Evolutionary conservation across 2,329 filamentous ascomycete species (phyloP).

Genomic region (Claviceps pazoutovae): DNA sequence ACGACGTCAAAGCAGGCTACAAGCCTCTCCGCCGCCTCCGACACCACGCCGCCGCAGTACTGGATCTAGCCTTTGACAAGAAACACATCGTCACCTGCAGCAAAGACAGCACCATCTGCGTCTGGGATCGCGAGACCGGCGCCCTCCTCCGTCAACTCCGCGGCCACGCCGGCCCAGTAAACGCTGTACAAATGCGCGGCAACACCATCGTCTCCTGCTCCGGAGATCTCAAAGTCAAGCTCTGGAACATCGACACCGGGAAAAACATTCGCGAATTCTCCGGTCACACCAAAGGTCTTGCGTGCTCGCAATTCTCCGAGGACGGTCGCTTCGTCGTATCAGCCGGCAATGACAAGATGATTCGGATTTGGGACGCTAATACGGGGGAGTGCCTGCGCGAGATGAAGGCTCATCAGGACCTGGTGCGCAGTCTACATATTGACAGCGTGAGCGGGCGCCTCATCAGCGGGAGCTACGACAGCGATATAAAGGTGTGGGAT

Average conservation of each 20-base stretch:
- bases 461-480: slow-evolving; percentile 86
- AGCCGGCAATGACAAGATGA: slow-evolving; percentile 88
- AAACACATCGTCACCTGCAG: slow-evolving; percentile 92
- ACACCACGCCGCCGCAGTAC: slow-evolving; percentile 73
- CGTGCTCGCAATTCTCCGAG: slow-evolving; percentile 90
- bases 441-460: slow-evolving; percentile 77
- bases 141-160: slow-evolving; percentile 61
- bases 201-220: slow-evolving; percentile 88
- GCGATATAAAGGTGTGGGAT: slow-evolving; percentile 89
- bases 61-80: slow-evolving; percentile 87
- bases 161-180: slow-evolving; percentile 85
- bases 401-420: slow-evolving; percentile 67
- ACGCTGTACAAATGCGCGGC: slow-evolving; percentile 87
- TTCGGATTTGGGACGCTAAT: slow-evolving; percentile 90
- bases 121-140: slow-evolving; percentile 81
- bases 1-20: slow-evolving; percentile 69
- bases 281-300: slow-evolving; percentile 83
- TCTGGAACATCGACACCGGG: slow-evolving; percentile 89
- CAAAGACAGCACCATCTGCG: slow-evolving; percentile 85
- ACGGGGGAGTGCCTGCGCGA: slow-evolving; percentile 73
- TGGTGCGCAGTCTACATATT: slow-evolving; percentile 83
- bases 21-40: slow-evolving; percentile 63
- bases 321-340: slow-evolving; percentile 89
- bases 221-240: slow-evolving; percentile 81
- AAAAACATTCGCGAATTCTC: slow-evolving; percentile 80